These are phyloP conservation scores for Sugiyamaella lignohabitans DNA, from an alignment of 805 yeast species.

Conservation along the genomic window DNA sequence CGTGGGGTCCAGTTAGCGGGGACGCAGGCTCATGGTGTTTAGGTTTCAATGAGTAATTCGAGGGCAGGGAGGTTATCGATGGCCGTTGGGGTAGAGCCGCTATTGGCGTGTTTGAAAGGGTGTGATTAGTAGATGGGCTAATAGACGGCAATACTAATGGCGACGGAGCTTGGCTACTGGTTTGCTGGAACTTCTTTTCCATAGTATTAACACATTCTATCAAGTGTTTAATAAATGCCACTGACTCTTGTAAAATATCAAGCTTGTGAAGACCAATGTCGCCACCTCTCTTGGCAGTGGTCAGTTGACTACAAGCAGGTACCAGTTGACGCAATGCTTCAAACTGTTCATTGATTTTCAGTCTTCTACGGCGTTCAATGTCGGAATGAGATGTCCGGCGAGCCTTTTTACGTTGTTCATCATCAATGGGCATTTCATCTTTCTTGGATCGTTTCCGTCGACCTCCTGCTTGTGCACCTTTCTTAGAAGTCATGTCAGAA, in stretches of 20 bases:
- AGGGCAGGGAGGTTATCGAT: background rate
- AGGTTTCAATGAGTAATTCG: background rate
- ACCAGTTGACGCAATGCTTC: slow-evolving; percentile 71
- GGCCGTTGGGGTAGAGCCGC: background rate
- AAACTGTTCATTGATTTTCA: slow-evolving; percentile 75
- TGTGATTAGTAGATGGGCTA: background rate
- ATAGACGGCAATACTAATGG: background rate
- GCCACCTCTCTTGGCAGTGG: slow-evolving; percentile 29
- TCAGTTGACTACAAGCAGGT: slow-evolving; percentile 65
- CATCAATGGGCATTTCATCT: slow-evolving; percentile 7
- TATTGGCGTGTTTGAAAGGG: background rate
- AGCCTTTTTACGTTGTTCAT: slow-evolving; percentile 40
- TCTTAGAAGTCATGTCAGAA: slow-evolving; percentile 3
- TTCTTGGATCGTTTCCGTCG: slow-evolving; percentile 9
- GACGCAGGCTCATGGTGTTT: background rate
- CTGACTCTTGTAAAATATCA: slow-evolving; percentile 75
- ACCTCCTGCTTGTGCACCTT: background rate
- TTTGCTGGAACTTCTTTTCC: background rate
- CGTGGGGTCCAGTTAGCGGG: background rate
- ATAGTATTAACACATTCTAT: slow-evolving; percentile 1
- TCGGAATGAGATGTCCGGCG: slow-evolving; percentile 62
- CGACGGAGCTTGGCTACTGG: background rate
- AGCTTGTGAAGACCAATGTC: slow-evolving; percentile 71
- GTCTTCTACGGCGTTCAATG: slow-evolving; percentile 71
- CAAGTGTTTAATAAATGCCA: slow-evolving; percentile 67